phyloP scores from a whole-genome alignment of 371 early-diverging fungal species.

The Dinochytrium kinnereticum region DNA sequence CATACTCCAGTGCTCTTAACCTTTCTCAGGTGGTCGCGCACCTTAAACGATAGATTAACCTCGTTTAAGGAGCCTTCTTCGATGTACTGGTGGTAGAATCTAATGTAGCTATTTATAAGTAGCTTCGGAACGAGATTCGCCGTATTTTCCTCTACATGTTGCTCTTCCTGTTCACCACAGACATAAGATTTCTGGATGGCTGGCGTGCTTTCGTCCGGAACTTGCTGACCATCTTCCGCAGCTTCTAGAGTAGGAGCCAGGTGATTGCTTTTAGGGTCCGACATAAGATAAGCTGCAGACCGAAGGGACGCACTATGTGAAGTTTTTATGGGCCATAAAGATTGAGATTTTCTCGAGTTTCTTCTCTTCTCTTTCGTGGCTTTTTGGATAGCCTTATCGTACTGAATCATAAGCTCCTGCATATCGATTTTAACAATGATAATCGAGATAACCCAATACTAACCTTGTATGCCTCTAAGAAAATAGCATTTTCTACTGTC shows the following conservation, averaged over 20 bases:
- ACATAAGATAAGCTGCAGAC: background rate
- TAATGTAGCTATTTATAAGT: background rate
- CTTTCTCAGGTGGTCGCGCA: background rate
- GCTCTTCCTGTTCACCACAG: background rate
- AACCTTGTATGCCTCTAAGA: constrained; percentile 26
- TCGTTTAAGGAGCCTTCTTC: background rate
- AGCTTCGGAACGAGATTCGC: background rate
- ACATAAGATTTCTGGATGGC: no score
- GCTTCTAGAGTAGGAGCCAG: background rate
- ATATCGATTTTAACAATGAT: background rate
- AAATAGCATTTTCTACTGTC: constrained; percentile 23
- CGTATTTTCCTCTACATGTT: background rate
- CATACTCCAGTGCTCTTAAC: background rate
- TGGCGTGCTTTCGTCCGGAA: no score
- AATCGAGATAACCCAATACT: background rate
- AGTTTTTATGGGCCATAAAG: background rate
- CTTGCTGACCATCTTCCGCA: background rate
- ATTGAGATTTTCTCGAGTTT: background rate
- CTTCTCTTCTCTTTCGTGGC: background rate
- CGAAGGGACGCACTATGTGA: background rate
- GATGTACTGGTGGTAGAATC: background rate
- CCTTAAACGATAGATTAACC: background rate
- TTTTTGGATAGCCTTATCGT: background rate
- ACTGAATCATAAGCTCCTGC: constrained; percentile 3
- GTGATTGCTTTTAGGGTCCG: background rate